Evolutionary conservation across 2,329 filamentous ascomycete genomes (phyloP), one percentile per base, ranked within the genome.

Genomic region (Torrubiellomyces zombiae): DNA sequence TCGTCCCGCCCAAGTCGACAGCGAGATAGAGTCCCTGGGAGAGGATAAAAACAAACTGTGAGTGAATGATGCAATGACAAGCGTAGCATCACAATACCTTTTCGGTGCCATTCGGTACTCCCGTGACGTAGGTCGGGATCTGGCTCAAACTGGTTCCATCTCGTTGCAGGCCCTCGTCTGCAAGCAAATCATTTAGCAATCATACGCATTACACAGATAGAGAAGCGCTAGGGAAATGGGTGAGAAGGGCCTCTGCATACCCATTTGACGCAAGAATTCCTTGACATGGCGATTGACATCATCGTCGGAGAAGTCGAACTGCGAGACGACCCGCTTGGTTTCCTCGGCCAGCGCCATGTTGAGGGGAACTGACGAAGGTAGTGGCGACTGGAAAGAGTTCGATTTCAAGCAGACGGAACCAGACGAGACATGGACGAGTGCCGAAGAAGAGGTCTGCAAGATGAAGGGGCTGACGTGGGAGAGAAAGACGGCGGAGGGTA

Each of bases 1-100:
- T 98, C 36, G 89, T 98, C 41, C 89, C 89, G 33, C 89, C 89
- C n/a, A 98, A 67, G 45, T 98, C 89, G 36, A 98, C 85, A 19
- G 89, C 86, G 45, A 98, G 73, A 56, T 94, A 98, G 19, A 94
- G 63, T 23, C 89, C 89, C 82, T 91, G 40, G n/a, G 22, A 14
- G 20, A 18, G 12, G 11, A 24, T 13, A 24, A 20, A 16, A 16
- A 21, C 11, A 25, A 13, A 20, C 14, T 15, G 9, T 16, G 6
- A 25, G 23, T 20, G 12, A n/a, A 30, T 24, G 10, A 21, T 14
- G 16, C 20, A 4, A 19, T 5, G 14, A 11, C 8, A 5, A 15
- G 16, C 11, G 21, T 21, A 23, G 22, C 28, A 16, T 18, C 30
- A 18, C 18, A 14, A 13, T 40, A 33, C 83, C 75, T 94, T 92